Evolutionary conservation across 2,329 filamentous ascomycete species (phyloP).

Genomic region (Bretziella fagacearum): DNA sequence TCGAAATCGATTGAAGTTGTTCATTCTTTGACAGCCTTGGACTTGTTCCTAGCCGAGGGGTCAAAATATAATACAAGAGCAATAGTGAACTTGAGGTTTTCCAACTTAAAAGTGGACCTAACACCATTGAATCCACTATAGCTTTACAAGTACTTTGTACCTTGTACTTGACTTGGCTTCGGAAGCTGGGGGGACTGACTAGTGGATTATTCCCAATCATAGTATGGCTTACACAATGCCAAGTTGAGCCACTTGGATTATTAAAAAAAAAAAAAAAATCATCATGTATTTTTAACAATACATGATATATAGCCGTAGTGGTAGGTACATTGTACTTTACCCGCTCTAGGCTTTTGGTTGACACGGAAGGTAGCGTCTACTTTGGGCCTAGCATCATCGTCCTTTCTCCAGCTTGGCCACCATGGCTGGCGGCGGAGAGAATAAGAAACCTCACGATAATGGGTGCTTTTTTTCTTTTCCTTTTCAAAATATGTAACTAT

Average conservation of each 20-base stretch:
- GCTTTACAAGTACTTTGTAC: no score
- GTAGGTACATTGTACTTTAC: constrained; percentile 6
- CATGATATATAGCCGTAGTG: not conserved
- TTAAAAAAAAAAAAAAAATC: no score
- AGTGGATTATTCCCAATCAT: no score
- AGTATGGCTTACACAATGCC: no score
- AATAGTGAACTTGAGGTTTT: not conserved
- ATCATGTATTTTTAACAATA: not conserved
- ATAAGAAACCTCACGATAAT: no score
- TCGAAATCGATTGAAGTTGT: not conserved
- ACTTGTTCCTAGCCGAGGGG: not conserved
- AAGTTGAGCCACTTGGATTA: no score
- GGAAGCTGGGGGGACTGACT: no score
- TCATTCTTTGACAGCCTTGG: not conserved
- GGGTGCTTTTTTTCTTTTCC: no score
- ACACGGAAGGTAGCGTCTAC: constrained; percentile 7
- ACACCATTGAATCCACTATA: not conserved
- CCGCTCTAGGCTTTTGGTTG: constrained; percentile 6
- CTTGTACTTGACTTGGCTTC: no score
- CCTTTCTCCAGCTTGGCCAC: not conserved
- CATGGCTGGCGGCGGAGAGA: no score
- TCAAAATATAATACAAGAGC: not conserved
- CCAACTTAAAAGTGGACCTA: not conserved
- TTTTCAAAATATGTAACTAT: no score
- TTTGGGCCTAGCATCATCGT: not conserved